Base-by-base conservation (phyloP, 2,329 filamentous ascomycete species). In the Talaromyces sp. region DNA sequence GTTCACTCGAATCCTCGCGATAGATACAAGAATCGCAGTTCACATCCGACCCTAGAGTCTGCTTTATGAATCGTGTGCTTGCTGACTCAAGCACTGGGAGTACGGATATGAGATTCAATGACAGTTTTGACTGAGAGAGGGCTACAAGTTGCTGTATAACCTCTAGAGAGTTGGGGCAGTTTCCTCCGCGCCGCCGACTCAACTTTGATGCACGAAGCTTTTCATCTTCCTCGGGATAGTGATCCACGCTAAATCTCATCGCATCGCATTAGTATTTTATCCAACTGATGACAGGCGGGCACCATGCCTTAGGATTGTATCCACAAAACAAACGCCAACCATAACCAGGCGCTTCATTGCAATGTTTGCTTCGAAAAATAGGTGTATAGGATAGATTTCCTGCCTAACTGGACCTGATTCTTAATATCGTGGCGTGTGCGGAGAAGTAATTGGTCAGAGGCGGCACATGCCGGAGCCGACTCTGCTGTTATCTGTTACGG, bases 131-230 rank as follows among this genome's bases (percentile, higher is more conserved):
- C 6, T 59, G 40, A 8, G 49, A 40, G 15, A 25, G 29, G 1
- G 58, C 63, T 13, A 87, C 71, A 19, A 91, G 82, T 73, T 92
- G 88, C 67, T 86, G 83, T 29, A 93, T 79, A 8, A 93, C 89
- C 73, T 92, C 84, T 38, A 92, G 83, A 3, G 86, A 85, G 74
- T 93, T 93, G 27, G 88, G 85, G 68, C 88, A 88, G 75, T 93
- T 93, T 36, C 90, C 90, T 61, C 91, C 90, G 29, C 89, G 85
- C 34, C 90, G 85, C 51, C 83, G 83, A 40, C 80, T 77, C 63
- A 90, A 74, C 27, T 73, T 81, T 1, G 85, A 84, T 19, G 90
- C 89, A 36, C 90, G 88, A 47, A 91, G 81, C 76, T 93, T 93
- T 58, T 86, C 84, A 79, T 93, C 90, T 78, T 93, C 90, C 6